Percentiles rank a stretch among this genome's conserved stretches.
phyloP scores from a whole-genome alignment of 2,329 filamentous ascomycete species.

The Daldinia sp. region DNA sequence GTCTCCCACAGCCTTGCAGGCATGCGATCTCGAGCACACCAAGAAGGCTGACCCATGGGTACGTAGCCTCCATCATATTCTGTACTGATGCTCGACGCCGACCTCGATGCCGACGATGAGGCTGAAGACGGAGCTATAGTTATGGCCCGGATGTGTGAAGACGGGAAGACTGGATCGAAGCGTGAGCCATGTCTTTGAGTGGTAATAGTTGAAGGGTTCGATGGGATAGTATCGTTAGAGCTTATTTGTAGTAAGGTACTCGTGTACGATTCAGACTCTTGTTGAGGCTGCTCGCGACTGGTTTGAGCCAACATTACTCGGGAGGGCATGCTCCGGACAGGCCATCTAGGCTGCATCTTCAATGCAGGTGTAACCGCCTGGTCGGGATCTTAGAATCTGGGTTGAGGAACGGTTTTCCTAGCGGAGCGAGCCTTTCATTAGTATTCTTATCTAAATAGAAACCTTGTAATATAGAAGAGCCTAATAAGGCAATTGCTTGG shows the following conservation, averaged over 20 bases:
- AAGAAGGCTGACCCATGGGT: constrained; percentile 8
- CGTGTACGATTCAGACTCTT: too few relatives aligned
- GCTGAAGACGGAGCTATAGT: not conserved
- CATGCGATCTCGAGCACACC: not conserved
- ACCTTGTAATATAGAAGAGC: not conserved
- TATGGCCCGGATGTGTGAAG: not conserved
- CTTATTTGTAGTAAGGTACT: too few relatives aligned
- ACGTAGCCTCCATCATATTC: not conserved
- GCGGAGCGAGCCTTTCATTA: not conserved
- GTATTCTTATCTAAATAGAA: not conserved
- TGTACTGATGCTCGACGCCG: too few relatives aligned
- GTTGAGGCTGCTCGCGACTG: too few relatives aligned
- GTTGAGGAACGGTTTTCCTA: not conserved
- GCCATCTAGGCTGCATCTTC: too few relatives aligned
- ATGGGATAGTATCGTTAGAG: too few relatives aligned
- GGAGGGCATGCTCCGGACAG: too few relatives aligned
- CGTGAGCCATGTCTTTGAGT: not conserved
- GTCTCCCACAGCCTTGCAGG: not conserved
- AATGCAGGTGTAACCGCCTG: too few relatives aligned
- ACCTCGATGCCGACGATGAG: not conserved
- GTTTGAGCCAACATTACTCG: too few relatives aligned
- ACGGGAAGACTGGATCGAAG: not conserved
- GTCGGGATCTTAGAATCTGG: not conserved
- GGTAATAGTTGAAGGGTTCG: not conserved
- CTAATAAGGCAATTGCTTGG: not conserved